phyloP scores from a whole-genome alignment of 2,329 filamentous ascomycete genomes.

The Cercospora nicotianae region DNA sequence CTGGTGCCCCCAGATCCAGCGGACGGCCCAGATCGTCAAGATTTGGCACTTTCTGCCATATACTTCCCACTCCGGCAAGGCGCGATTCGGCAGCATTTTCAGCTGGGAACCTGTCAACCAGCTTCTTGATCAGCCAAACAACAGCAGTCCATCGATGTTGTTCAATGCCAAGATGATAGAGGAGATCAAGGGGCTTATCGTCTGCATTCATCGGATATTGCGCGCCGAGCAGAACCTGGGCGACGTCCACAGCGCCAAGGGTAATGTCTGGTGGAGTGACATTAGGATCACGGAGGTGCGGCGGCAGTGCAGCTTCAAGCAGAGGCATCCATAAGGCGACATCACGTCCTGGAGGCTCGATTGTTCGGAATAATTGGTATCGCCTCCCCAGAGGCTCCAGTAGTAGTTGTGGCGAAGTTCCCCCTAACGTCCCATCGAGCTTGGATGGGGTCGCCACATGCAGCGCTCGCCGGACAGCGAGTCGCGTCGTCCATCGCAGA shows the following conservation, averaged over 20 bases:
- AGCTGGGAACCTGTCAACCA: constrained; percentile 39
- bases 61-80: constrained; percentile 9
- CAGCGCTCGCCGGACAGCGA: not conserved
- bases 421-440: not conserved
- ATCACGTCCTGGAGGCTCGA: constrained; percentile 7
- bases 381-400: not conserved
- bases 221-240: constrained; percentile 33
- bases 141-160: constrained; percentile 47
- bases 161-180: constrained; percentile 43
- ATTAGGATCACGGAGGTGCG: constrained; percentile 23
- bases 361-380: constrained; percentile 18
- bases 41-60: constrained; percentile 16
- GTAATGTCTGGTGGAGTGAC: constrained; percentile 12
- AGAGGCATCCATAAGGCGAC: constrained; percentile 20
- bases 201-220: constrained; percentile 14
- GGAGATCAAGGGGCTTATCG: constrained; percentile 38
- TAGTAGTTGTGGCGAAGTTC: not conserved
- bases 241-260: constrained; percentile 27
- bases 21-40: constrained; percentile 22
- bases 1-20: constrained; percentile 1
- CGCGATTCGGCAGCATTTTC: not conserved
- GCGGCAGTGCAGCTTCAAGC: constrained; percentile 27
- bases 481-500: not conserved
- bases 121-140: constrained; percentile 48
- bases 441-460: not conserved